Percentiles rank a stretch among this genome's conserved stretches.
Evolutionary conservation across 2,329 filamentous ascomycete genomes (phyloP).

Genomic region (Dactylellina haptotyla): DNA sequence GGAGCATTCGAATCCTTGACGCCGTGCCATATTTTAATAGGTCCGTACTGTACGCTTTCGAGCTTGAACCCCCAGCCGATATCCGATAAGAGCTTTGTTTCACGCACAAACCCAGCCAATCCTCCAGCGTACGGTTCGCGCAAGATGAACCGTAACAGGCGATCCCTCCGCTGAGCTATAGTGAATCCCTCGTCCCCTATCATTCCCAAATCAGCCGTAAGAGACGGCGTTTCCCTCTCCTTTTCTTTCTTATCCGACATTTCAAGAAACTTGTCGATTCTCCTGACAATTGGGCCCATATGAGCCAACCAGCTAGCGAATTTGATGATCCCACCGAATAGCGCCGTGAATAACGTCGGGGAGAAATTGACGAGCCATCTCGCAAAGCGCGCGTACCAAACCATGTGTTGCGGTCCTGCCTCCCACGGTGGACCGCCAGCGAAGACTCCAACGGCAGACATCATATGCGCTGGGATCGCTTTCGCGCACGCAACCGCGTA

Average conservation of each 20-base stretch:
- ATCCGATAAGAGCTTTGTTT: slow-evolving; percentile 57
- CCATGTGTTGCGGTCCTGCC: slow-evolving; percentile 59
- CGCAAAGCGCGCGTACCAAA: slow-evolving; percentile 55
- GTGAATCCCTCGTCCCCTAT: slow-evolving; percentile 15
- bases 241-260: slow-evolving; percentile 43
- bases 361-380: slow-evolving; percentile 55
- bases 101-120: slow-evolving; percentile 56
- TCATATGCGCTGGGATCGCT: slow-evolving; percentile 43
- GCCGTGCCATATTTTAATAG: slow-evolving; percentile 59
- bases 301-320: slow-evolving; percentile 55
- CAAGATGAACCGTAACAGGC: slow-evolving; percentile 52
- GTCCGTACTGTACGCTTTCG: slow-evolving; percentile 57
- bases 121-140: slow-evolving; percentile 59
- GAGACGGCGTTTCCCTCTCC: background rate
- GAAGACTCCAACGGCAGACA: slow-evolving; percentile 62
- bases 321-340: slow-evolving; percentile 55
- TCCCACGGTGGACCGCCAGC: slow-evolving; percentile 61
- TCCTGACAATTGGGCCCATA: slow-evolving; percentile 50
- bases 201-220: slow-evolving; percentile 19
- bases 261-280: slow-evolving; percentile 58
- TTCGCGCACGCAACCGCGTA: slow-evolving; percentile 52
- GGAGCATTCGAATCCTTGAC: slow-evolving; percentile 59
- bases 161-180: slow-evolving; percentile 46
- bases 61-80: slow-evolving; percentile 59
- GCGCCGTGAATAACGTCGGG: slow-evolving; percentile 55